phyloP scores from a whole-genome alignment of 345 rosid species.

The Eucalyptus marginata region DNA sequence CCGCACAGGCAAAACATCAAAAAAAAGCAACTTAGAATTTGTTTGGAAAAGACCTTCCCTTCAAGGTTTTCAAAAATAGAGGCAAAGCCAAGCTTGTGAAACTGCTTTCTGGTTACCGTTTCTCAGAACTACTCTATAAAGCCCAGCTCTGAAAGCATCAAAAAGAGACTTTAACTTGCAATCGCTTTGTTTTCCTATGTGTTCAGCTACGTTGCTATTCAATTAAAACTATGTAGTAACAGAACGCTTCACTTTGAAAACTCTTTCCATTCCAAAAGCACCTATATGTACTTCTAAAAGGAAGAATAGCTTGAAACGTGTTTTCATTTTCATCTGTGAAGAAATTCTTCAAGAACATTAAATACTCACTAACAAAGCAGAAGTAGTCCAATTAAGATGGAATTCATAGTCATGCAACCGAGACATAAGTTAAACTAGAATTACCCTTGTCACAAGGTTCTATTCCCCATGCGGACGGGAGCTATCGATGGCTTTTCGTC shows the following conservation, averaged over 20 bases:
- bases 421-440: background rate
- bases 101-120: background rate
- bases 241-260: background rate
- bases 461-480: constrained; percentile 82
- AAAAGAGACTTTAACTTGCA: background rate
- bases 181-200: background rate
- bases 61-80: background rate
- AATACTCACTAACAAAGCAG: background rate
- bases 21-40: background rate
- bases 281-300: background rate
- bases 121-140: background rate
- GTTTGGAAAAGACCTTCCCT: background rate
- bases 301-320: background rate
- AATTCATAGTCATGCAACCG: background rate
- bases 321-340: background rate
- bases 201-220: background rate
- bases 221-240: background rate
- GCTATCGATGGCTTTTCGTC: constrained; percentile 79
- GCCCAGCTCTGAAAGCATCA: background rate
- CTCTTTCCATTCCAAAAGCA: background rate
- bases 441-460: constrained; percentile 87
- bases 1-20: constrained; percentile 19
- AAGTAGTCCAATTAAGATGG: background rate
- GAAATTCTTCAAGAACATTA: background rate
- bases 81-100: background rate